Evolutionary conservation across 2,329 filamentous ascomycete genomes (phyloP), one percentile per base, ranked within the genome.

Genomic region (Neocucurbitaria cava): DNA sequence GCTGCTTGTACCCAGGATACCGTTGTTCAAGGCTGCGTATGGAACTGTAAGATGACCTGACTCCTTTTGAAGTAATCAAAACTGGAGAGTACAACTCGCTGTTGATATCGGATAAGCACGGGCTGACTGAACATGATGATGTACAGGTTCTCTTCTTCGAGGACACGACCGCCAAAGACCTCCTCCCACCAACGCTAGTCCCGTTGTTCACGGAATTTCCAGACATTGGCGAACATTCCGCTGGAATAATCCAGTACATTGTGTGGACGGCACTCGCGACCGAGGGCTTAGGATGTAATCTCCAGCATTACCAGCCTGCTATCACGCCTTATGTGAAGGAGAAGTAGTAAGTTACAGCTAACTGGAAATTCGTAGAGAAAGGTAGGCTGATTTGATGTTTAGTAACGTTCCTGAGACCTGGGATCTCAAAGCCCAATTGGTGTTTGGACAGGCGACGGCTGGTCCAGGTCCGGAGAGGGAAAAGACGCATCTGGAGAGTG

Each of bases 401-500:
- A 49, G 46, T 42, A 54, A 61, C 10, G 52, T 72, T 6, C 66
- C 66, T 17, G 59, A 53, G n/a, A 38, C 21, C 0, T 71, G 69
- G 68, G 52, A 50, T 11, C 40, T 64, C 20, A 70, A 70, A 53
- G 47, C 43, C 13, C 64, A 72, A 53, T 33, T 71, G 53, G 63
- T 69, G 10, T 72, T 70, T 55, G 76, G 77, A 9, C 70, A 69
- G 38, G 62, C 68, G 1, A 62, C 62, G 7, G 73, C 68, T 35
- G 69, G 65, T 2, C 26, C 61, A 24, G 54, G 54, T 13, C 71
- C 69, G 50, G 60, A 56, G 13, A 59, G 70, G 61, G 62, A 64
- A 3, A 72, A 68, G 58, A 62, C 56, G 26, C 59, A 61, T n/a
- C 44, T 73, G 42, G 66, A 74, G 43, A 54, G 65, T 28, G 62